Evolutionary conservation across 306 rosid species (phyloP), one percentile per base, ranked within the genome.

Genomic region (Rosa multiflora): DNA sequence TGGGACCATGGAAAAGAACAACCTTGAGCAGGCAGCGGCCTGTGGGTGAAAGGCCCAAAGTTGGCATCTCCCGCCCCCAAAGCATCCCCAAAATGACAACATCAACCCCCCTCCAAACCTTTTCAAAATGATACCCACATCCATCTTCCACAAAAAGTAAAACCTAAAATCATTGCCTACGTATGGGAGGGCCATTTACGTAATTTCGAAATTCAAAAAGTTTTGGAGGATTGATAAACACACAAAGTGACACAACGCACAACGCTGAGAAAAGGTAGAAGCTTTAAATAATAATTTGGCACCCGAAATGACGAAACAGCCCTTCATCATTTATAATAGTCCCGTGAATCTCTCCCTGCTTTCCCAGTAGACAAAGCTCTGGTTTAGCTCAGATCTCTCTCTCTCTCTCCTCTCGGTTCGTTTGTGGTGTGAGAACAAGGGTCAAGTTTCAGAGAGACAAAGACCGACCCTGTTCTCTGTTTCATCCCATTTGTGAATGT

Each of bases 281-380:
- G 58, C 40, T 35, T 42, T 44, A 12, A 29, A 43, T 42, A 53
- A 20, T 42, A 5, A 70, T 74, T 47, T 4, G 0, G 1, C 14
- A 13, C 0, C 5, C 2, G n/a, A 6, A 39, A 3, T 26, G 47
- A n/a, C 40, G 47, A 5, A 42, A 29, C 0, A 1, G 8, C 13
- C 67, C 73, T 52, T 59, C 0, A 26, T 55, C 53, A 79, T 76
- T 85, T 80, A 79, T 82, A 81, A 67, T 72, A 72, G 81, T 79
- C 91, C 70, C 92, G 91, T 87, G 92, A 88, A 77, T 83, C 84
- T 10, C 82, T 64, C 37, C 3, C 74, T 32, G 67, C 83, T 59
- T 62, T 82, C 23, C 23, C 72, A n/a, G 35, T 37, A 51, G 77
- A 40, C 37, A 32, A 32, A 32, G 37, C 2, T 29, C 82, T 17